Conservation (phyloP, 208 protist genomes). For the Trypanosomatidae sp. region DNA sequence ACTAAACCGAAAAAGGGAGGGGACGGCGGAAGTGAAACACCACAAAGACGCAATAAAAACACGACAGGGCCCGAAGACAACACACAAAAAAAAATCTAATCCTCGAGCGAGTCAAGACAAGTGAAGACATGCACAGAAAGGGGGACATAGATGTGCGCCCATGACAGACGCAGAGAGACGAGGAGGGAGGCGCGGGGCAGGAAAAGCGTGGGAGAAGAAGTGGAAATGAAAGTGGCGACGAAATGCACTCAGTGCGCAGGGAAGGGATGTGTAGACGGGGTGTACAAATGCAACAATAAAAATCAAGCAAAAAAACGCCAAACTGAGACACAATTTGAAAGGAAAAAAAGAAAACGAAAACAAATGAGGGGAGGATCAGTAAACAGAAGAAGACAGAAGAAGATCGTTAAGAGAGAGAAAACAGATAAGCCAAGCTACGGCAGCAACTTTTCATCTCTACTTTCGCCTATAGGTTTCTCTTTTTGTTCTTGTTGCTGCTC, state of each 20-base stretch:
- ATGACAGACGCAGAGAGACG: not conserved
- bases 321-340: not conserved
- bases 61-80: not conserved
- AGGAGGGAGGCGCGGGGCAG: not conserved
- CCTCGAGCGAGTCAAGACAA: slow-evolving; percentile 5
- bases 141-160: not conserved
- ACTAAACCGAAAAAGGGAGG: not conserved
- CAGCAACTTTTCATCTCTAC: slow-evolving; percentile 1
- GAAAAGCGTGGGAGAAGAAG: not conserved
- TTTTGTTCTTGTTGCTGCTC: not conserved
- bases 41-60: not conserved
- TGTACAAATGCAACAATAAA: not conserved
- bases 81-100: not conserved
- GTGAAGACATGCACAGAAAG: slow-evolving; percentile 8
- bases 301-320: slow-evolving; percentile 7
- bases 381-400: not conserved
- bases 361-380: not conserved
- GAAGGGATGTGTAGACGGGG: not conserved
- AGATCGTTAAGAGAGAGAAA: not conserved
- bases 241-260: not conserved
- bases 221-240: not conserved
- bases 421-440: not conserved
- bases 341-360: slow-evolving; percentile 10
- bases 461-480: not conserved
- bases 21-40: not conserved